phyloP scores from a whole-genome alignment of 495 filamentous ascomycete genomes.

The Tetracladium setigerum region DNA sequence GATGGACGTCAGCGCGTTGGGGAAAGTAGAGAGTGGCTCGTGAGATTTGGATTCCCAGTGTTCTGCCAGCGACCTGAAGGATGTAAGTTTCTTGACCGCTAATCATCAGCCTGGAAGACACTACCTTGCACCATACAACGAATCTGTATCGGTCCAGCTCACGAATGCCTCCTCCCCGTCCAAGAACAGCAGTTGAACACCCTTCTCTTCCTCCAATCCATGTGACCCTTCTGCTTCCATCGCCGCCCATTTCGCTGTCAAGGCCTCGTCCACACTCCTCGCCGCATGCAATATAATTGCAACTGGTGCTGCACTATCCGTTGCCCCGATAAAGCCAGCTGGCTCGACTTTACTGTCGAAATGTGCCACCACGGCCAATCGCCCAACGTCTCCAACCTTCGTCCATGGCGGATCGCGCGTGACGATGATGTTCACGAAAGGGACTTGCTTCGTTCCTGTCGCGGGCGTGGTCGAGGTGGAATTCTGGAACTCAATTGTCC shows the following conservation, averaged over 20 bases:
- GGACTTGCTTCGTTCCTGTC: conserved; percentile 58
- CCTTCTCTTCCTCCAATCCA: conserved; percentile 60
- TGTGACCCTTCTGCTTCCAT: conserved; percentile 52
- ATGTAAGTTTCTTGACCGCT: neutral
- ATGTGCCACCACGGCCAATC: conserved; percentile 85
- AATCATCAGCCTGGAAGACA: conserved; percentile 6
- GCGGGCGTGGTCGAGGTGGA: conserved; percentile 74
- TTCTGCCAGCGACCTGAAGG: conserved; percentile 57
- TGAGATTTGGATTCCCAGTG: conserved; percentile 61
- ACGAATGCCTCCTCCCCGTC: conserved; percentile 94
- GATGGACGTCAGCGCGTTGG: conserved; percentile 67
- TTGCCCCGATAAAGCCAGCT: conserved; percentile 86
- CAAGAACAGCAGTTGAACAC: conserved; percentile 82
- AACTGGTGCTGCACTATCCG: conserved; percentile 87
- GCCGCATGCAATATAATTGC: conserved; percentile 87
- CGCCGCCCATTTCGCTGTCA: conserved; percentile 72
- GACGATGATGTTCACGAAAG: conserved; percentile 81
- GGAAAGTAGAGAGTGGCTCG: conserved; percentile 63
- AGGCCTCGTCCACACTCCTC: conserved; percentile 65
- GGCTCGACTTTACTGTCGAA: conserved; percentile 84
- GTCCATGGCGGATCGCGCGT: conserved; percentile 87
- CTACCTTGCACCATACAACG: conserved; percentile 76
- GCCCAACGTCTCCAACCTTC: conserved; percentile 59
- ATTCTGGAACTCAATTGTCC: conserved; percentile 79
- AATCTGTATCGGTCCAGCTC: conserved; percentile 70